Evolutionary conservation across 139 green algal species (phyloP).

Genomic region (Raphidocelis subcapitata): DNA sequence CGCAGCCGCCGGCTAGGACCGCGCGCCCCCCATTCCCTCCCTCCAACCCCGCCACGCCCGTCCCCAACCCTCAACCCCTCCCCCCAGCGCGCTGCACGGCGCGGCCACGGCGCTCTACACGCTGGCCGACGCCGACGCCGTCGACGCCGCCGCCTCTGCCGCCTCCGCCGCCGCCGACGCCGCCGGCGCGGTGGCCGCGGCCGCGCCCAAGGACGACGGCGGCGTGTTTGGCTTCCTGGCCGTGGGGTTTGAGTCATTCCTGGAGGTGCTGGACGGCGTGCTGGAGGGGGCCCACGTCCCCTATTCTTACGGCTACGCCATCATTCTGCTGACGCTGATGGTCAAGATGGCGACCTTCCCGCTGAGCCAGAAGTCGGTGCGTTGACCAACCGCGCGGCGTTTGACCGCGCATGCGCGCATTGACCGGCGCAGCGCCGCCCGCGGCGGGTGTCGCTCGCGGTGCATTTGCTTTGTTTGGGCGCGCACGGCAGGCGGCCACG

Average conservation of each 20-base stretch:
- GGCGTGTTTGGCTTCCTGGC: slow-evolving; percentile 73
- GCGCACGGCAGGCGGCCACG: too few relatives aligned
- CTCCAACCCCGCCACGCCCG: too few relatives aligned
- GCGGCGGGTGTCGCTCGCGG: too few relatives aligned
- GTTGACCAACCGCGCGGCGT: too few relatives aligned
- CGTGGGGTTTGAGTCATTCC: slow-evolving; percentile 65
- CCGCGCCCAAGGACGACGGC: slow-evolving; percentile 28
- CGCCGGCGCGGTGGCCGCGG: too few relatives aligned
- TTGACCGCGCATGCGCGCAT: too few relatives aligned
- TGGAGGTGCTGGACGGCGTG: slow-evolving; percentile 76
- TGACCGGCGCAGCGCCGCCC: too few relatives aligned
- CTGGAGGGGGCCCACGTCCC: slow-evolving; percentile 74
- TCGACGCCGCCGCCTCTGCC: slow-evolving; percentile 8
- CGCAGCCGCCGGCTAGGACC: too few relatives aligned
- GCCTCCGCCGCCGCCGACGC: slow-evolving; percentile 17
- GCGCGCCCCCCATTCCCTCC: too few relatives aligned
- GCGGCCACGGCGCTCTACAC: slow-evolving; percentile 15
- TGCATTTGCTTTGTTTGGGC: too few relatives aligned
- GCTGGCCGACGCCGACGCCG: slow-evolving; percentile 33
- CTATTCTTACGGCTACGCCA: slow-evolving; percentile 96
- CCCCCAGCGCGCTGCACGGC: too few relatives aligned
- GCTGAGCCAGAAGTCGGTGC: slow-evolving; percentile 91
- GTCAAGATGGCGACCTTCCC: slow-evolving; percentile 95
- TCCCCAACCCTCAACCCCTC: too few relatives aligned
- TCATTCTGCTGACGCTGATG: slow-evolving; percentile 90